Base-by-base conservation (phyloP, 1,284 basidiomycete species). In the Pseudozyma tsukubaensis region DNA sequence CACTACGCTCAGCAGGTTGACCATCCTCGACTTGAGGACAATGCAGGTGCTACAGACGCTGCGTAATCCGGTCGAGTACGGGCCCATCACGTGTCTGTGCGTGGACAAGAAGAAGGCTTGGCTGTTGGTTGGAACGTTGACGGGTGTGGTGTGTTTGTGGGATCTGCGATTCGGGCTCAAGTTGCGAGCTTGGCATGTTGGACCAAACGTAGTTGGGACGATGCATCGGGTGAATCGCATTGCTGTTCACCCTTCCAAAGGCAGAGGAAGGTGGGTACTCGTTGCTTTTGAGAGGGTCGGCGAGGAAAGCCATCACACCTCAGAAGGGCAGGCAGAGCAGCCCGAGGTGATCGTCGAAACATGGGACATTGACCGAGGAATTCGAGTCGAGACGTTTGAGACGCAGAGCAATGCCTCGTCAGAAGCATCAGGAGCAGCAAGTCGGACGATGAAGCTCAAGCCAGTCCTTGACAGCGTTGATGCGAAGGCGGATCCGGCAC, bases 91-190 rank as follows among this genome's bases (percentile, higher is more conserved):
- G 0, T 90, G 90, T 50, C 85, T 97, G 54, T 96, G 93, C 75
- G 85, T 94, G 37, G 93, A 95, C 80, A 36, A 51, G 11, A 89
- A 89, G 29, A 89, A 89, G 29, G 89, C 92, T 4, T 98, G 96
- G 96, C 87, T 94, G 37, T 87, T 96, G 7, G 90, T 92, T 34
- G 95, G 94, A 1, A 96, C 95, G 0, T 89, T 91, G 2, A 89
- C 89, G 1, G 96, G 96, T 5, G 89, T 91, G 10, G 86, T 98
- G 8, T 90, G 91, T 3, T 87, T 98, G 1, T 98, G 95, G 94
- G 96, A 99, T 85, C 89, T 94, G 53, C 90, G 96, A 2, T 98
- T 98, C 76, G 93, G 94, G 0, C 86, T 98, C n/a, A 86, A 92
- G 7, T 86, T 98, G 76, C 91, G 92, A 82, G 92, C 90, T 52